Base-by-base conservation (phyloP, 2,329 filamentous ascomycete species). In the Phialocephala subalpina region DNA sequence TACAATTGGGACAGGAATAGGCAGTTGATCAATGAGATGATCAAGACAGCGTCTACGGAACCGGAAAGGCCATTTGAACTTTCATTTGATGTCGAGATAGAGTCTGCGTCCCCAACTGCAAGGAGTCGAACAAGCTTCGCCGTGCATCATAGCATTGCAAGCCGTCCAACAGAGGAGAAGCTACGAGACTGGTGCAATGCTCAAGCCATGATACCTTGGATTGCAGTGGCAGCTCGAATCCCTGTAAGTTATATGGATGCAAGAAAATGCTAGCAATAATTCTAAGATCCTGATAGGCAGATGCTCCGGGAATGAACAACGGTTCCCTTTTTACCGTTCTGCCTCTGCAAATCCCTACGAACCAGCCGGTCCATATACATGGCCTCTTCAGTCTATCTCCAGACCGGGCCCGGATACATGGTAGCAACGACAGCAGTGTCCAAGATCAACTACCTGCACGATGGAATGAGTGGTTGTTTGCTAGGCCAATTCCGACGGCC, bases 331-430 rank as follows among this genome's bases (percentile, higher is more conserved):
- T 33, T 33, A 33, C 29, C 29, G 29, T 33, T 33, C 29, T 33
- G 29, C 29, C 29, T 33, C 29, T 33, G 20, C 76, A 74, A 11
- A 72, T 78, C 33, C 29, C 57, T 16, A 75, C 70, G 3, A 66
- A 72, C 6, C 77, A 79, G 38, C 77, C 77, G 18, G 71, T 76
- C 12, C 74, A 77, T 57, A 75, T 79, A 11, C 77, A 79, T 60
- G 77, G 75, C 3, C 63, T 77, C 22, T 79, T 78, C 56, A 73
- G 73, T n/a, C 70, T 78, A 29, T 73, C 76, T 0, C 75, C 77
- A 0, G 77, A 79, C 63, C 73, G 77, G 27, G 72, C 73, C 3
- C 29, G 29, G 29, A 73, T 70, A 29, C 62, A 78, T n/a, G 70
- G 75, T 16, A 59, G 64, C 9, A 68, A 60, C 18, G 74, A 74